phyloP scores from a whole-genome alignment of 2,329 filamentous ascomycete species.

The Chaetomiaceae sp. region DNA sequence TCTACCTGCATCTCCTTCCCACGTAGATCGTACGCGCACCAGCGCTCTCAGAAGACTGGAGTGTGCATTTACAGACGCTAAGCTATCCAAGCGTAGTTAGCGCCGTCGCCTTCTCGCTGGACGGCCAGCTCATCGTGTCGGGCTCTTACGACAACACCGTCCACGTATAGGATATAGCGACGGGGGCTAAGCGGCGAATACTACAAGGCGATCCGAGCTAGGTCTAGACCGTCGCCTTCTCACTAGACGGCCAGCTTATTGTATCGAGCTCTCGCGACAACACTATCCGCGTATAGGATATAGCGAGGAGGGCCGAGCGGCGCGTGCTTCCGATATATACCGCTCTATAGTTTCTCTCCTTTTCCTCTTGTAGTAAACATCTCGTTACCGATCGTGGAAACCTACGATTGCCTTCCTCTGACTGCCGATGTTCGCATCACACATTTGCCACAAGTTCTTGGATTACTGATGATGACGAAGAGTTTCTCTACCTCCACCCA shows the following conservation, averaged over 20 bases:
- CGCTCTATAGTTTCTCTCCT: not conserved
- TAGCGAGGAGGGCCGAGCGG: not conserved
- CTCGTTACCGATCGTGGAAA: too few relatives aligned
- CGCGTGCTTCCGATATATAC: not conserved
- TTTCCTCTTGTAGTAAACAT: not conserved
- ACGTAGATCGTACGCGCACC: conserved; percentile 5
- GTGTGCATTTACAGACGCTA: conserved; percentile 6
- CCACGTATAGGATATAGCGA: conserved; percentile 1
- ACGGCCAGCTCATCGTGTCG: conserved; percentile 1
- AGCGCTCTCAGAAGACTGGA: conserved; percentile 8
- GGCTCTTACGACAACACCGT: conserved; percentile 2
- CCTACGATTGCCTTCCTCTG: too few relatives aligned
- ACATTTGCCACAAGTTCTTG: not conserved
- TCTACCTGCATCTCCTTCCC: conserved; percentile 3
- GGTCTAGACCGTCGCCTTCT: not conserved
- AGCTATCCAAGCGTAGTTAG: not conserved
- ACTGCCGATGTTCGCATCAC: too few relatives aligned
- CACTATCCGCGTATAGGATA: not conserved
- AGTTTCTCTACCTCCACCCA: too few relatives aligned
- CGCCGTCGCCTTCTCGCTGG: conserved; percentile 5
- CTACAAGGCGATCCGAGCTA: not conserved
- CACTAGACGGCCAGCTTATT: not conserved
- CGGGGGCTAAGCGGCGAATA: not conserved
- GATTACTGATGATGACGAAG: not conserved
- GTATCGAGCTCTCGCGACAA: not conserved